These are phyloP conservation scores for Fusarium buharicum DNA, from an alignment of 2,329 filamentous ascomycete genomes.

Conservation along the genomic window DNA sequence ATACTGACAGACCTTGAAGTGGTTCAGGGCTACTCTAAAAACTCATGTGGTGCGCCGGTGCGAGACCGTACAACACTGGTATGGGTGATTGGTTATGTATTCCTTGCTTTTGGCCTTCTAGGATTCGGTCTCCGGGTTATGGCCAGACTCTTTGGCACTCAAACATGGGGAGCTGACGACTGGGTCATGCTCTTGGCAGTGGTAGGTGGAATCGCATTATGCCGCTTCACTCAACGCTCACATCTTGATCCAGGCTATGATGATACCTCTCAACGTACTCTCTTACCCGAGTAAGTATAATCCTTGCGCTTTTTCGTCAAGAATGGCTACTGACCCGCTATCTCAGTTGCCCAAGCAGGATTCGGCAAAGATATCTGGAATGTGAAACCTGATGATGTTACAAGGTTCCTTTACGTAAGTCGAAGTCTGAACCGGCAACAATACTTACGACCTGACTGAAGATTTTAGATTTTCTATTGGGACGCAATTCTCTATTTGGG, in stretches of 20 bases:
- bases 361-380: constrained; percentile 20
- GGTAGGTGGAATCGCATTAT: not conserved
- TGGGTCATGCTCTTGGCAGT: constrained; percentile 24
- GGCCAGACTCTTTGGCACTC: constrained; percentile 17
- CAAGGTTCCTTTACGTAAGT: constrained; percentile 20
- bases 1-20: constrained; percentile 1
- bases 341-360: not conserved
- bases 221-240: not conserved
- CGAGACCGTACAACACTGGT: constrained; percentile 20
- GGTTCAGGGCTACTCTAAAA: constrained; percentile 18
- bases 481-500: constrained; percentile 15
- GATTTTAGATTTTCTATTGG: constrained; percentile 12
- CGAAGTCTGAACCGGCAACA: rapidly evolving
- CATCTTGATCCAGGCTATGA: constrained; percentile 2
- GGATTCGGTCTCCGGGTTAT: constrained; percentile 20
- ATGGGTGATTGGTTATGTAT: constrained; percentile 8
- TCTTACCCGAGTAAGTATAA: not conserved
- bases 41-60: constrained; percentile 12
- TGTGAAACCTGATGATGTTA: constrained; percentile 10
- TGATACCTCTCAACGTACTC: constrained; percentile 18
- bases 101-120: constrained; percentile 2
- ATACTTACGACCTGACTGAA: not conserved
- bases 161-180: constrained; percentile 22
- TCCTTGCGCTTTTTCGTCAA: rapidly evolving
- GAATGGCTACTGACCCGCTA: rapidly evolving